Base-by-base conservation (phyloP, 176 grass and related monocot genomes). In the Bonia amplexicaulis region DNA sequence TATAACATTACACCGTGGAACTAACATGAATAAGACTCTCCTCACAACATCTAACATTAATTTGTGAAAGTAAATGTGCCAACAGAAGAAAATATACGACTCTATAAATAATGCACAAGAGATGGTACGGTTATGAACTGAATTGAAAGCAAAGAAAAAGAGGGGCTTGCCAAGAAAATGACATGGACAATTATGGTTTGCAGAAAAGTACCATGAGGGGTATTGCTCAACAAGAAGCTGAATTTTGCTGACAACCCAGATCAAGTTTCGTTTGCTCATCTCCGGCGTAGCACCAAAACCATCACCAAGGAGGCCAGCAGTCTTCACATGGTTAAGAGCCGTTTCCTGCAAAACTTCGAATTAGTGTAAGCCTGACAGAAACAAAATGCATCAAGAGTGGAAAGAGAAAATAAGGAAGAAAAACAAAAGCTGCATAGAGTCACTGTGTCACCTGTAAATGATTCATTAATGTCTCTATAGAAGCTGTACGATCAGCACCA, bases 161-260 rank as follows among this genome's bases (percentile, higher is more conserved):
- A 59, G 47, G 6, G 44, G 39, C 2, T 61, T 78, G 69, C 51
- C 8, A 65, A 73, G 7, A 82, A 93, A 78, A 67, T 64, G 47
- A 26, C 6, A 23, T 65, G 61, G 45, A 13, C 37, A 27, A 6
- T 67, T 72, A 49, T 40, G 4, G 68, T 31, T 84, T 66, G 23
- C 19, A 49, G 76, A 74, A 88, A 87, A 41, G 20, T 94, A 99
- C 97, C 97, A 99, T 8, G 92, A 92, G 45, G 97, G 97, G 83
- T 99, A 99, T 67, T 76, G 82, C 6, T 94, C 93, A 66, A 99
- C 90, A 82, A 96, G 90, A 46, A 99, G 89, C 85, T 99, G 93
- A 80, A 99, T 99, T 91, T 95, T 99, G 80, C 93, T 94, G 86
- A 99, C 97, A 60, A 99, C 97, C 97, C 97, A 99, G 41, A 99